Evolutionary conservation across 305 asterid genomes (phyloP).

Genomic region (Fraxinus baroniana): DNA sequence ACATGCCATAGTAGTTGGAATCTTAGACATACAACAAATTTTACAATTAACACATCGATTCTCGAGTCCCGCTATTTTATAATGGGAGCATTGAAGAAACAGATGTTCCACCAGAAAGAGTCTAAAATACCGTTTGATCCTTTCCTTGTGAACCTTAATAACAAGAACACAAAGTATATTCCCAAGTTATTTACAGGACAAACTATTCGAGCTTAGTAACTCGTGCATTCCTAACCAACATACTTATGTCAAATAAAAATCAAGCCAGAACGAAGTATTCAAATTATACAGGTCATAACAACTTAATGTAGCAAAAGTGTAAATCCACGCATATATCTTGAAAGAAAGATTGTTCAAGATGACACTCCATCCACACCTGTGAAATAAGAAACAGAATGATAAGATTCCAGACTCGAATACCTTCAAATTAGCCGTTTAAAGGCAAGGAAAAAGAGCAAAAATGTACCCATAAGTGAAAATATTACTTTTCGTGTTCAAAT

Average conservation of each 20-base stretch:
- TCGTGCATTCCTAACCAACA: not conserved
- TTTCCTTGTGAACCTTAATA: not conserved
- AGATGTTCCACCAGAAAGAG: not conserved
- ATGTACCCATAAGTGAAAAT: not conserved
- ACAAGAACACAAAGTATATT: not conserved
- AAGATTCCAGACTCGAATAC: not conserved
- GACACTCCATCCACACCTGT: conserved; percentile 19
- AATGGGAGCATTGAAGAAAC: not conserved
- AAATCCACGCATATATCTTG: not conserved
- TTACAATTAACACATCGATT: not conserved
- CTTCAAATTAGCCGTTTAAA: not conserved
- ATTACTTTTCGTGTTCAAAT: not conserved
- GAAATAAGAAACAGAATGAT: not conserved
- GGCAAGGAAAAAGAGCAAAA: not conserved
- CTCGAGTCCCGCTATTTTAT: not conserved
- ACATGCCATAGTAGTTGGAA: not conserved
- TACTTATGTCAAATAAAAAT: not conserved
- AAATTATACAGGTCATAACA: not conserved
- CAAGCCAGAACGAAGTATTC: not conserved
- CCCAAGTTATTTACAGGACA: not conserved
- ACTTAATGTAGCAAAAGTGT: not conserved
- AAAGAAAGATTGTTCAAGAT: conserved; percentile 1
- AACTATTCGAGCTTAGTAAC: not conserved
- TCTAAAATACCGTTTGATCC: not conserved
- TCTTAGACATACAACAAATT: not conserved